These are phyloP conservation scores for Dionaea muscipula DNA, from an alignment of 179 eudicot species.

Conservation along the genomic window DNA sequence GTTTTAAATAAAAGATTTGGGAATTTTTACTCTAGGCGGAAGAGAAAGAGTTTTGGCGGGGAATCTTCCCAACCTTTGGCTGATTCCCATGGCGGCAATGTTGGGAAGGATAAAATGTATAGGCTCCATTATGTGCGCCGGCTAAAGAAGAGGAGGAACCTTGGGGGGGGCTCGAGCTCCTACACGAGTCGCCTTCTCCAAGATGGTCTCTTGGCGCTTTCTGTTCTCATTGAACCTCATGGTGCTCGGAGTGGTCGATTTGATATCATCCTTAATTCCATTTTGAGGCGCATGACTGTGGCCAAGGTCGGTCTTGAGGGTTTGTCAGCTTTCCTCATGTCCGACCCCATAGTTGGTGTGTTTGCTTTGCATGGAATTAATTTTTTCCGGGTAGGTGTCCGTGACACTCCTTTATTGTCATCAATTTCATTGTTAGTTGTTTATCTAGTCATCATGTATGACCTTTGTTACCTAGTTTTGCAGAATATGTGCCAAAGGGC, in stretches of 20 bases:
- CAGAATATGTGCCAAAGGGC: too few species aligned
- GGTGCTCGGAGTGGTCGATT: constrained; percentile 13
- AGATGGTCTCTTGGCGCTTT: constrained; percentile 5
- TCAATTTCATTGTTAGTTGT: too few species aligned
- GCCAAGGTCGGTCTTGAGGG: constrained; percentile 7
- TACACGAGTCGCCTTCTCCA: not conserved
- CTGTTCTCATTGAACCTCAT: constrained; percentile 7
- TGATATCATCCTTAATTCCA: constrained; percentile 11
- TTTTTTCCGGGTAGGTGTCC: constrained; percentile 23
- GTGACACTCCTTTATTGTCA: constrained; percentile 1
- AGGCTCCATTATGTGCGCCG: constrained; percentile 35
- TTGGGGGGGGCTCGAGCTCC: not conserved
- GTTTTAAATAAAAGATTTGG: constrained; percentile 11
- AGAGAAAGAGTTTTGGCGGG: constrained; percentile 25
- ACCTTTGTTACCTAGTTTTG: not conserved
- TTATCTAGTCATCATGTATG: too few species aligned
- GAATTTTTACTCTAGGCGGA: constrained; percentile 31
- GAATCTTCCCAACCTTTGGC: not conserved
- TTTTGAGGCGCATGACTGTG: constrained; percentile 17
- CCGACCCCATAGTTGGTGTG: constrained; percentile 9
- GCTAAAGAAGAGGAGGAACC: constrained; percentile 19
- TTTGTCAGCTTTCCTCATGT: constrained; percentile 16
- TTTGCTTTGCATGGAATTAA: constrained; percentile 23
- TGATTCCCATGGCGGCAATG: constrained; percentile 4
- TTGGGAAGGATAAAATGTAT: constrained; percentile 17